These are phyloP conservation scores for Diaporthe sp. DNA, from an alignment of 2,329 filamentous ascomycete species.

Conservation along the genomic window DNA sequence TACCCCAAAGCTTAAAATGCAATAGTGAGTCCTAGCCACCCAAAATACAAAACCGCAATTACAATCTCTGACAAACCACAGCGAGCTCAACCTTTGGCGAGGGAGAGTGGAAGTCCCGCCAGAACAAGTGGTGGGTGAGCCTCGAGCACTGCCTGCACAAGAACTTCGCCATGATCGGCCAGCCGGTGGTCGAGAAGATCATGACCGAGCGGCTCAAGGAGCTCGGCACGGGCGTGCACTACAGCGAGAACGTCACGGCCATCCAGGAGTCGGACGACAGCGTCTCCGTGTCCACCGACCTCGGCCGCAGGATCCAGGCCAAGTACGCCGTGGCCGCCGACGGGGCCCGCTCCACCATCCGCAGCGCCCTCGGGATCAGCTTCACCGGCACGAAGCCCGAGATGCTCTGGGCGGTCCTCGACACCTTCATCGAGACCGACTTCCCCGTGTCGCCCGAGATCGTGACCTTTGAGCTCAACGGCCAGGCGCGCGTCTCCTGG, in stretches of 20 bases:
- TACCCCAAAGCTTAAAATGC: slow-evolving; percentile 60
- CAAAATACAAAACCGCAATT: fast-evolving
- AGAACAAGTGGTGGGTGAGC: slow-evolving; percentile 62
- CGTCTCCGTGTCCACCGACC: slow-evolving; percentile 48
- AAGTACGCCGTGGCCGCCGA: slow-evolving; percentile 66
- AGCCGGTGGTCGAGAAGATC: slow-evolving; percentile 58
- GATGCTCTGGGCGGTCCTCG: slow-evolving; percentile 64
- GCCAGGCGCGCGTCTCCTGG: slow-evolving; percentile 62
- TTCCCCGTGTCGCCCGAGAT: slow-evolving; percentile 62
- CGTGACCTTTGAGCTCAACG: slow-evolving; percentile 61
- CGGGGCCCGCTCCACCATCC: slow-evolving; percentile 63
- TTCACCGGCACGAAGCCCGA: slow-evolving; percentile 63
- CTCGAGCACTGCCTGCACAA: slow-evolving; percentile 60
- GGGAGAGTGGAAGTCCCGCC: slow-evolving; percentile 61
- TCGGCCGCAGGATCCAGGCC: slow-evolving; percentile 51
- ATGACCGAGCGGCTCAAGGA: slow-evolving; percentile 52
- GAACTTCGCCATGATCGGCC: slow-evolving; percentile 65
- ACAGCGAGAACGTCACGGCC: slow-evolving; percentile 53
- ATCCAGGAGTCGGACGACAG: slow-evolving; percentile 47
- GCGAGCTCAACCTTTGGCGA: slow-evolving; percentile 59
- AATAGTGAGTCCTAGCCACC: slow-evolving; percentile 53
- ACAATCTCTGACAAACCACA: neutral
- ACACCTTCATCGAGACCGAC: slow-evolving; percentile 63
- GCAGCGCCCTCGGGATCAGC: slow-evolving; percentile 53
- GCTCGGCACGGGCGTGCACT: slow-evolving; percentile 48